Percentiles rank a stretch among this genome's conserved stretches.
These are phyloP conservation scores for Aspergillus heteromorphus DNA, from an alignment of 495 filamentous ascomycete species.

Conservation along the genomic window DNA sequence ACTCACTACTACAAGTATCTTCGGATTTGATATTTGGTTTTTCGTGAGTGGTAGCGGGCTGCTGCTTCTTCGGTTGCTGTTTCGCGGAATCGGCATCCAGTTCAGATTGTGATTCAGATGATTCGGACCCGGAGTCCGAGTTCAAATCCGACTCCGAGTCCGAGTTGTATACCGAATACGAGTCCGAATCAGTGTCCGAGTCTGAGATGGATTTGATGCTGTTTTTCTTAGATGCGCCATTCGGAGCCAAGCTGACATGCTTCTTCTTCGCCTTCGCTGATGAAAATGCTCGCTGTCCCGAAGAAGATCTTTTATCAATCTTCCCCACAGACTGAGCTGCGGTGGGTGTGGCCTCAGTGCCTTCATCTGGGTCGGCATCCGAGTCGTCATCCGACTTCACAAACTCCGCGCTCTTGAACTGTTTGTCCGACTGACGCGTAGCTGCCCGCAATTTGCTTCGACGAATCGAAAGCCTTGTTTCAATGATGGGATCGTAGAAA, in stretches of 20 bases:
- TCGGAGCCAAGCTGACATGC: not conserved
- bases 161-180: not conserved
- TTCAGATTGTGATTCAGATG: not conserved
- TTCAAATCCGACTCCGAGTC: slow-evolving; percentile 4
- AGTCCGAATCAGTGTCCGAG: not conserved
- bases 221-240: not conserved
- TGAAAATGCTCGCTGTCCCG: not conserved
- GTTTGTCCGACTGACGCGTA: slow-evolving; percentile 1
- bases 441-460: not conserved
- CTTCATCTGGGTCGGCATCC: slow-evolving; percentile 5
- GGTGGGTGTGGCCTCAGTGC: not conserved
- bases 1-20: not conserved
- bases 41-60: too few relatives aligned
- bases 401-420: slow-evolving; percentile 20
- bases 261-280: not conserved
- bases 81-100: not conserved
- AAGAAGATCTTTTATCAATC: not conserved
- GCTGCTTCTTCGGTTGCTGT: too few relatives aligned
- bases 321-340: not conserved
- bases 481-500: slow-evolving; percentile 15
- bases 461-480: not conserved
- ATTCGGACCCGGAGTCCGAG: slow-evolving; percentile 2
- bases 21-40: not conserved
- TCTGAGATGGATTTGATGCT: not conserved
- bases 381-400: slow-evolving; percentile 19